A percentile compares a stretch with the other conserved stretches of the same genome.
These are phyloP conservation scores for Chlamydomonas incerta DNA, from an alignment of 139 green algal species.

Conservation along the genomic window DNA sequence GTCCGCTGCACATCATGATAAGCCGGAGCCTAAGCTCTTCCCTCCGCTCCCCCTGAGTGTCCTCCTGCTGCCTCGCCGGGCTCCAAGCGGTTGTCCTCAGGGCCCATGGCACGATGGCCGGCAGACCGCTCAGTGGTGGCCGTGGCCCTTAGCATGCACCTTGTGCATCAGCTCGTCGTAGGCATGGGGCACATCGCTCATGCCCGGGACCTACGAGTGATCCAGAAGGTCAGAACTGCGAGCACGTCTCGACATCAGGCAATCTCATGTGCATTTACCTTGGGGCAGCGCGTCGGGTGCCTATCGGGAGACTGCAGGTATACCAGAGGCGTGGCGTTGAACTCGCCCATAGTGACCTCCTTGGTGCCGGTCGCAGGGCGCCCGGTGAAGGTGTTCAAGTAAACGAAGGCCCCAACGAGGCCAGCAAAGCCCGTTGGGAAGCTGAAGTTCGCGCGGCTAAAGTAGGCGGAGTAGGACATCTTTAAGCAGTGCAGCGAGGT, in stretches of 20 bases:
- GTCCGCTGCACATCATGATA: no score
- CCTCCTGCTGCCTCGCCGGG: no score
- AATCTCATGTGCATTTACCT: not conserved
- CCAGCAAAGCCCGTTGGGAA: constrained; percentile 30
- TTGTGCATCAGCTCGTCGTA: constrained; percentile 14
- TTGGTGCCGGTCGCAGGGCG: not conserved
- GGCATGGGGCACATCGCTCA: constrained; percentile 7
- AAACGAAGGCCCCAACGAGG: not conserved
- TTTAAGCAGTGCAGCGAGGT: not conserved
- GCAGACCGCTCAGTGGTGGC: constrained; percentile 5
- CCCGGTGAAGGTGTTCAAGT: constrained; percentile 12
- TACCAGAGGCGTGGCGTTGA: constrained; percentile 21
- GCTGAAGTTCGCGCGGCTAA: constrained; percentile 18
- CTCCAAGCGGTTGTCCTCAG: no score
- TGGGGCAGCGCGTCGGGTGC: constrained; percentile 5
- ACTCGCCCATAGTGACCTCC: constrained; percentile 31
- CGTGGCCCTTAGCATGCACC: constrained; percentile 12
- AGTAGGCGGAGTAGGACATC: constrained; percentile 34
- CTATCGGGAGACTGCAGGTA: constrained; percentile 26
- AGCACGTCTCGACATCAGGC: not conserved
- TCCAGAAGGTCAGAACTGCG: not conserved
- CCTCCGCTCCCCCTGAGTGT: no score
- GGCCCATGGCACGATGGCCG: not conserved
- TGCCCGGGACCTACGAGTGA: not conserved
- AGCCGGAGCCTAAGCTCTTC: no score